Percentiles rank a stretch among this genome's conserved stretches.
Conservation (phyloP, 306 rosid genomes). For the Trifolium dubium region DNA sequence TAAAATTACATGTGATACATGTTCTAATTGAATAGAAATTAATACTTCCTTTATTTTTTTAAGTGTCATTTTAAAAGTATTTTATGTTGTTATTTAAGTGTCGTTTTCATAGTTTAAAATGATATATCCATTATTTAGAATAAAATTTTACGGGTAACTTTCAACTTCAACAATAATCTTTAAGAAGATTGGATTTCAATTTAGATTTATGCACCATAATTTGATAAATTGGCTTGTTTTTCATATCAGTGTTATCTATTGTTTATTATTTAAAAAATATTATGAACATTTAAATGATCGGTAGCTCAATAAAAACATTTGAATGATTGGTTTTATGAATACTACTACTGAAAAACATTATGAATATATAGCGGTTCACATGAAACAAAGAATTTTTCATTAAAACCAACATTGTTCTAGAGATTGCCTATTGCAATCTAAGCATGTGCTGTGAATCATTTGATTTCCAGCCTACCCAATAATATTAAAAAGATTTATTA, state of each 20-base stretch:
- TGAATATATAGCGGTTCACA: too few species aligned
- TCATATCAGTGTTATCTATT: neutral
- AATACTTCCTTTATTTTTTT: too few species aligned
- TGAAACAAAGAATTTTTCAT: neutral
- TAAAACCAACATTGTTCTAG: neutral
- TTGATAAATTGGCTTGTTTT: neutral
- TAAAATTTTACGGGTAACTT: too few species aligned
- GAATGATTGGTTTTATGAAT: too few species aligned
- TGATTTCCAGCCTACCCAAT: conserved; percentile 4
- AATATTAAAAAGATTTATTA: neutral
- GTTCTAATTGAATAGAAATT: too few species aligned
- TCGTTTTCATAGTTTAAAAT: too few species aligned
- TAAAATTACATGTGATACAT: too few species aligned
- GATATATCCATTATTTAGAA: too few species aligned
- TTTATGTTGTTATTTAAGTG: too few species aligned
- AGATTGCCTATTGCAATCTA: neutral
- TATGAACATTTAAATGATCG: neutral
- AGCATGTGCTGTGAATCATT: conserved; percentile 28
- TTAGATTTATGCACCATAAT: neutral
- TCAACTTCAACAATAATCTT: neutral
- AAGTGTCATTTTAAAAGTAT: too few species aligned
- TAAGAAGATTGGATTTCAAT: neutral
- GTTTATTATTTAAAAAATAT: too few species aligned
- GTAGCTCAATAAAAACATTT: neutral
- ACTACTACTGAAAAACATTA: too few species aligned